Evolutionary conservation across 345 rosid genomes (phyloP).

Genomic region (Gossypium thurberi): DNA sequence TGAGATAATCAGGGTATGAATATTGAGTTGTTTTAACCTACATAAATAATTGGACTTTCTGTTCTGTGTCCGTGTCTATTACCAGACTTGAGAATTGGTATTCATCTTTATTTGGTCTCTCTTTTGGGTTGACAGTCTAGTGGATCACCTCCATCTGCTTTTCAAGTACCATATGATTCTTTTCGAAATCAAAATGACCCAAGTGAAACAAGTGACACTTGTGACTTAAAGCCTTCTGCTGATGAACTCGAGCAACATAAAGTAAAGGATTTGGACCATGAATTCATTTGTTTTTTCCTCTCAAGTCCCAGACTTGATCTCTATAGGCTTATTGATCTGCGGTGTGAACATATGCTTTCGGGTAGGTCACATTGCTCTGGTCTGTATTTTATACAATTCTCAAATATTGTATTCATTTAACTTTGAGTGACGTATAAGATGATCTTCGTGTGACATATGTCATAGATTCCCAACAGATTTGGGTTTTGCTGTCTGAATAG

Average conservation of each 20-base stretch:
- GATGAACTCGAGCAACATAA: conserved; percentile 29
- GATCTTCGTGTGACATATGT: conserved; percentile 22
- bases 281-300: conserved; percentile 78
- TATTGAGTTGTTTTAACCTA: not conserved
- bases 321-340: conserved; percentile 72
- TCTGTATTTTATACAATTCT: not conserved
- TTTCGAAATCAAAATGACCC: conserved; percentile 46
- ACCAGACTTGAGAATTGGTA: not conserved
- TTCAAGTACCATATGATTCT: conserved; percentile 68
- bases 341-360: conserved; percentile 90
- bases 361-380: conserved; percentile 29
- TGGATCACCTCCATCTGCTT: conserved; percentile 85
- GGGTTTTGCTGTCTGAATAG: conserved; percentile 26
- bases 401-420: not conserved
- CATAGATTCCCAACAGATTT: conserved; percentile 37
- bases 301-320: conserved; percentile 77
- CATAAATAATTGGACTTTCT: not conserved
- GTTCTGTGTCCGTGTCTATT: not conserved
- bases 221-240: conserved; percentile 26
- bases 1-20: conserved; percentile 77
- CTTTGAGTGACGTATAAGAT: conserved; percentile 22
- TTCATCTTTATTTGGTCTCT: conserved; percentile 7
- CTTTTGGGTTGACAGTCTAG: conserved; percentile 57
- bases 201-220: conserved; percentile 22
- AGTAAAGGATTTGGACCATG: conserved; percentile 66